Conservation (phyloP, 2,329 filamentous ascomycete species). For the Aspergillus fumigatus region DNA sequence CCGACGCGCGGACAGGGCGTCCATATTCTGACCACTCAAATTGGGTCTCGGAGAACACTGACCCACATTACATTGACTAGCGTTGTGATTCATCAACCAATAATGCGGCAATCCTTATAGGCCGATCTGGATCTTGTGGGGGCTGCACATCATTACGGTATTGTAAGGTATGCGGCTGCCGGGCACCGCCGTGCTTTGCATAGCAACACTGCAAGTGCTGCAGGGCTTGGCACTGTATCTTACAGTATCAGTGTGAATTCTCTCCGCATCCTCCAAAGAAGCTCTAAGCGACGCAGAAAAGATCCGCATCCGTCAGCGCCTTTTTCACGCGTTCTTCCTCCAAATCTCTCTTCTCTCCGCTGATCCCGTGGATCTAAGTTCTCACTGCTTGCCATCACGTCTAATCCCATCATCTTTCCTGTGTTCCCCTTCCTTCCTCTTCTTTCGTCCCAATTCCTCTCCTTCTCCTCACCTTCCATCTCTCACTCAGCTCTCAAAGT, state of each 20-base stretch:
- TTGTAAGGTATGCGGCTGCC: conserved; percentile 10
- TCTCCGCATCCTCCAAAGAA: conserved; percentile 17
- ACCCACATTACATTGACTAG: conserved; percentile 7
- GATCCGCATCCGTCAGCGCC: conserved; percentile 14
- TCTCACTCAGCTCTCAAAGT: not conserved
- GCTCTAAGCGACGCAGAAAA: conserved; percentile 7
- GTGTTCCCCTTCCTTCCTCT: conserved; percentile 7
- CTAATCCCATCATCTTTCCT: conserved; percentile 15
- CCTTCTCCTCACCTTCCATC: conserved; percentile 9
- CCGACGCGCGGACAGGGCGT: conserved; percentile 16
- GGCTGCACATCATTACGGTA: conserved; percentile 5
- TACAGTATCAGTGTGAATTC: conserved; percentile 13
- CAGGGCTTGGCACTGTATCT: conserved; percentile 2
- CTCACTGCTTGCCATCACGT: conserved; percentile 6
- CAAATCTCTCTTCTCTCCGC: conserved; percentile 1
- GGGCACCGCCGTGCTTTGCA: not conserved
- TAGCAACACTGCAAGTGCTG: conserved; percentile 1
- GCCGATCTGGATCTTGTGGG: conserved; percentile 15
- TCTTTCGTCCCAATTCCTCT: conserved; percentile 10
- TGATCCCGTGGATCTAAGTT: conserved; percentile 10
- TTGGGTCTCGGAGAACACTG: not conserved
- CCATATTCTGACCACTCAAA: conserved; percentile 8
- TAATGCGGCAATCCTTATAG: conserved; percentile 17
- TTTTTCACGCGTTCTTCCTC: conserved; percentile 9
- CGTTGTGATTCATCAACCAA: conserved; percentile 12